Base-by-base conservation (phyloP, 108 stramenopile species). In the Cyclostephanos invisitatus region DNA sequence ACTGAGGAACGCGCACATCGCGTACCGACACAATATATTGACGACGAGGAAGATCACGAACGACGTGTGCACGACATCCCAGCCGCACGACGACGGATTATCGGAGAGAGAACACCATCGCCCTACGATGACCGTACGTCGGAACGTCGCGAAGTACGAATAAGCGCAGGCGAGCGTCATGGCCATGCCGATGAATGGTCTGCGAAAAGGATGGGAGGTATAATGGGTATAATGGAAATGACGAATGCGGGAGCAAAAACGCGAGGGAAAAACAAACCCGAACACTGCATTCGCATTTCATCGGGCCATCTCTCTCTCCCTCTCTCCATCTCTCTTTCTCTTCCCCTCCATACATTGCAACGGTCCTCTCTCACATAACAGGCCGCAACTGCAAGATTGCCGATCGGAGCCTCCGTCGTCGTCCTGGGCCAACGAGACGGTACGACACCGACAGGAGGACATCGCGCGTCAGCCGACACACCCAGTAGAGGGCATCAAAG, bases 401-500 rank as follows among this genome's bases (percentile, higher is more conserved):
- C 21, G 73, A 40, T 11, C 44, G 44, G 3, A 46, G 12, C 44
- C 44, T 46, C 44, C 44, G 44, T 14, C 15, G 44, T 11, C 40
- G 40, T 40, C 44, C 44, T 1, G 14, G 12, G 44, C 44, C 44
- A 15, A 46, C 15, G 1, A 38, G 5, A 70, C 38, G 10, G 74
- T 77, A 56, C 64, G 58, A 69, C 85, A 77, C 18, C 49, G 49
- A 37, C 56, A 42, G 35, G 24, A 56, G n/a, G 60, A 47, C 40
- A 77, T 28, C 78, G 40, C 20, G 32, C 18, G 59, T 27, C 10
- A 94, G 67, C 7, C 74, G 81, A 62, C 67, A 77, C 17, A 89
- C 62, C 93, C 93, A 94, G 22, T 76, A 64, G 37, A 84, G 81
- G 10, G 86, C 67, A 74, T 88, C 73, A 71, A 94, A 94, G 14